Base-by-base conservation (phyloP, 2,329 filamentous ascomycete species). In the Epichloe brachyelytri region DNA sequence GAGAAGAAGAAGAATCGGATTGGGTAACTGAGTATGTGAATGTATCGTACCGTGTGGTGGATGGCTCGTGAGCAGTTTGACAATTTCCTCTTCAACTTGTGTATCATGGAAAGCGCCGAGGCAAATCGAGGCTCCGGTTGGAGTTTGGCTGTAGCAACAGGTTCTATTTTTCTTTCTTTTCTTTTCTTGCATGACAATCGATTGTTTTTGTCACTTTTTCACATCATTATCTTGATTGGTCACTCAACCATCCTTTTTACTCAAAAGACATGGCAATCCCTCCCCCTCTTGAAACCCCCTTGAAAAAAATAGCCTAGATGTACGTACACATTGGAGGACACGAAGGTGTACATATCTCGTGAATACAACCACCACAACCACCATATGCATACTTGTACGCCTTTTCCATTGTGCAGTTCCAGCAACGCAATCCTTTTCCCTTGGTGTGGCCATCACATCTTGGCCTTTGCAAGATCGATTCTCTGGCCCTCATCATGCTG, bases 401-500 rank as follows among this genome's bases (percentile, higher is more conserved):
- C 26, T 30, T 11, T 30, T 30, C 26, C 26, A 11, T 30, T 30
- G 26, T 30, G 0, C 26, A 30, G 8, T 30, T 4, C 26, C 26
- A 30, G 10, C 26, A 30, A 30, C 26, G 26, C 26, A 11, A 30
- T 4, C 26, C 1, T 30, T 30, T 30, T 30, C 26, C 3, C 26
- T 30, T 1, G 8, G 26, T 30, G 26, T 10, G 26, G 10, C 26
- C 26, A 30, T 43, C 56, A 76, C 50, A 76, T 46, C 54, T 70
- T 75, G 17, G 70, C 49, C 54, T 60, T 65, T 10, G 49, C 43
- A 38, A 46, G 49, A 63, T 91, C 82, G 60, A 83, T 74, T 51
- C 82, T 75, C 59, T 71, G 76, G 0, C 88, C 87, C 64, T 94
- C 86, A 60, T 94, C 88, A 53, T 83, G 80, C 66, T 94, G 86